These are phyloP conservation scores for Calendula officinalis DNA, from an alignment of 129 eudicot genomes.

Conservation along the genomic window DNA sequence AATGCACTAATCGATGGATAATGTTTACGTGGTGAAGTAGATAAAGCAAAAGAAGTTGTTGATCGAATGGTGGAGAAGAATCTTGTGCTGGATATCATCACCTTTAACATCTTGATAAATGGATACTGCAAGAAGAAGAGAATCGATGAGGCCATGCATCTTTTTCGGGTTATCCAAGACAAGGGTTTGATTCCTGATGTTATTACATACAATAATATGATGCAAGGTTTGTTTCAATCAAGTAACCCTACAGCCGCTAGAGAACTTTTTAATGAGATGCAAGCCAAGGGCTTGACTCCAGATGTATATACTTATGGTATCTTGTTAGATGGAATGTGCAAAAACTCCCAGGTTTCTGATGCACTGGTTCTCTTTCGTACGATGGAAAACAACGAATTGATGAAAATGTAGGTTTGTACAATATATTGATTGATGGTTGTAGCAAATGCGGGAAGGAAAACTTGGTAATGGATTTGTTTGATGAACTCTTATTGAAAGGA, in stretches of 20 bases:
- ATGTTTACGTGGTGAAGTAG: slow-evolving; percentile 41
- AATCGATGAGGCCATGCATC: slow-evolving; percentile 26
- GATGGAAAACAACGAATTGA: neutral
- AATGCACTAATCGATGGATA: slow-evolving; percentile 38
- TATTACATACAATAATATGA: slow-evolving; percentile 14
- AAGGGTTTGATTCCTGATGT: slow-evolving; percentile 23
- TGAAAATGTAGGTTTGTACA: too few species aligned
- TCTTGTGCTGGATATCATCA: slow-evolving; percentile 26
- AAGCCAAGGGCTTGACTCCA: neutral
- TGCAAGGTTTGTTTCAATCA: slow-evolving; percentile 23
- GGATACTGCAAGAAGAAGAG: slow-evolving; percentile 26
- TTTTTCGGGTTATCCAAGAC: slow-evolving; percentile 24
- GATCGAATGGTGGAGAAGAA: slow-evolving; percentile 16
- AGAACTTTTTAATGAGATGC: slow-evolving; percentile 27
- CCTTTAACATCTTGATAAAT: slow-evolving; percentile 28
- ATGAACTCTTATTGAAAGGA: too few species aligned
- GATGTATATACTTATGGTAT: too few species aligned
- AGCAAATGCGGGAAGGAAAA: slow-evolving; percentile 18
- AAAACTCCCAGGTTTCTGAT: neutral
- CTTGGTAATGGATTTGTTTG: neutral
- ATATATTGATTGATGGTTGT: too few species aligned
- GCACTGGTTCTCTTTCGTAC: slow-evolving; percentile 29
- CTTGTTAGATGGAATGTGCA: too few species aligned
- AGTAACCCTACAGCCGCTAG: slow-evolving; percentile 10
- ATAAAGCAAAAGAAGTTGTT: slow-evolving; percentile 23